Conservation (phyloP, 2,329 filamentous ascomycete species). For the Madurella fahalii region DNA sequence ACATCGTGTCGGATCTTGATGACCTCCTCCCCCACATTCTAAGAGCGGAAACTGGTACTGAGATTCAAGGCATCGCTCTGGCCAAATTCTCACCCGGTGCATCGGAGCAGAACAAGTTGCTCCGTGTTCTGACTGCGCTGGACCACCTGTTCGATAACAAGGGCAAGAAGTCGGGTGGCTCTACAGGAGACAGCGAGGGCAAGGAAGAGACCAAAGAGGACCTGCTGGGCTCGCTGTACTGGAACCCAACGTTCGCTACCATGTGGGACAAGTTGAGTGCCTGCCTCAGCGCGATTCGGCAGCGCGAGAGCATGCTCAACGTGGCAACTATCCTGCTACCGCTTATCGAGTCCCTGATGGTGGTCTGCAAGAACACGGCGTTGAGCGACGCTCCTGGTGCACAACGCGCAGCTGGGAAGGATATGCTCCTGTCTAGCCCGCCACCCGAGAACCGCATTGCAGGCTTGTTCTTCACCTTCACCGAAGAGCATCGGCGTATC, state of each 20-base stretch:
- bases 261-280: slow-evolving; percentile 91
- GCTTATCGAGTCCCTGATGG: slow-evolving; percentile 95
- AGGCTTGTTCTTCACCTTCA: slow-evolving; percentile 92
- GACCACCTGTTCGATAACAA: slow-evolving; percentile 93
- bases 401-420: slow-evolving; percentile 51
- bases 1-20: slow-evolving; percentile 79
- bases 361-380: slow-evolving; percentile 97
- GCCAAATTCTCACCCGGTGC: slow-evolving; percentile 94
- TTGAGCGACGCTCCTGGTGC: slow-evolving; percentile 59
- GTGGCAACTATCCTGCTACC: slow-evolving; percentile 94
- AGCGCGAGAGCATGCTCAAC: slow-evolving; percentile 93
- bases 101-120: slow-evolving; percentile 92
- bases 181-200: slow-evolving; percentile 43
- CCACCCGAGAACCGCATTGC: slow-evolving; percentile 79
- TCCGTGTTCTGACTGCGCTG: slow-evolving; percentile 86
- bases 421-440: slow-evolving; percentile 70
- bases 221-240: slow-evolving; percentile 81
- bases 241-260: slow-evolving; percentile 82
- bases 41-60: slow-evolving; percentile 81
- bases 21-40: slow-evolving; percentile 83
- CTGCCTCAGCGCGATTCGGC: slow-evolving; percentile 80
- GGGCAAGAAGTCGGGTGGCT: slow-evolving; percentile 51
- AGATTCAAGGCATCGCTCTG: slow-evolving; percentile 90
- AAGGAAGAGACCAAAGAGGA: slow-evolving; percentile 69
- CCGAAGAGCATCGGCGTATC: slow-evolving; percentile 94